Base-by-base conservation (phyloP, 148 eudicot species). In the Vaccinium macrocarpon region DNA sequence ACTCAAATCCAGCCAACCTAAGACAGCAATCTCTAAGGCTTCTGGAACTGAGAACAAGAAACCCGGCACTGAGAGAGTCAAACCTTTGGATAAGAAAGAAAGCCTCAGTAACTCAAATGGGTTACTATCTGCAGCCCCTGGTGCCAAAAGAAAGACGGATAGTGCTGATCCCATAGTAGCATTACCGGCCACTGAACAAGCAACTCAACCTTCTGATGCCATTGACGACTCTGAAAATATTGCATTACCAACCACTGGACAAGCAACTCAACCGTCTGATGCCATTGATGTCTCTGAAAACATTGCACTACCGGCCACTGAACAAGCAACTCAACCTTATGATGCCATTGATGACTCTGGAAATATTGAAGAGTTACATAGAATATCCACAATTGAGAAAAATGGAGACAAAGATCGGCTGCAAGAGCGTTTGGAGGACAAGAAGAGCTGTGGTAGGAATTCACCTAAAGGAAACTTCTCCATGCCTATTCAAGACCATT, bases 311-410 rank as follows among this genome's bases (percentile, higher is more conserved):
- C 46, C 46, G 46, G 46, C 46, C 46, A 4, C 52, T 72, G 82
- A 9, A 76, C 82, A 86, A 82, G 87, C 46, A 74, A 70, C 85
- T 46, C 84, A 49, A 27, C 56, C 55, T 10, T 77, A 84, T 78
- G 70, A 57, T 18, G 73, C 11, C 35, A 62, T 49, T 68, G 82
- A 87, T 68, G 88, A 84, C 78, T 80, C 90, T 52, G 88, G 87
- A 72, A 86, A 81, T 74, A 85, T 90, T 25, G 89, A 87, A 82
- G 92, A 91, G 85, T 80, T 94, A 76, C 86, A 84, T 49, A 80
- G 90, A 48, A 81, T 89, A 5, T 89, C 93, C 84, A 76, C 91
- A 80, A 78, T 80, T 29, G 85, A 85, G 78, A 85, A 86, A 83
- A 86, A 77, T 19, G 85, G 77, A 49, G 59, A 82, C 57, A 73